These are phyloP conservation scores for Onygenales sp. DNA, from an alignment of 2,329 filamentous ascomycete genomes.

Conservation along the genomic window DNA sequence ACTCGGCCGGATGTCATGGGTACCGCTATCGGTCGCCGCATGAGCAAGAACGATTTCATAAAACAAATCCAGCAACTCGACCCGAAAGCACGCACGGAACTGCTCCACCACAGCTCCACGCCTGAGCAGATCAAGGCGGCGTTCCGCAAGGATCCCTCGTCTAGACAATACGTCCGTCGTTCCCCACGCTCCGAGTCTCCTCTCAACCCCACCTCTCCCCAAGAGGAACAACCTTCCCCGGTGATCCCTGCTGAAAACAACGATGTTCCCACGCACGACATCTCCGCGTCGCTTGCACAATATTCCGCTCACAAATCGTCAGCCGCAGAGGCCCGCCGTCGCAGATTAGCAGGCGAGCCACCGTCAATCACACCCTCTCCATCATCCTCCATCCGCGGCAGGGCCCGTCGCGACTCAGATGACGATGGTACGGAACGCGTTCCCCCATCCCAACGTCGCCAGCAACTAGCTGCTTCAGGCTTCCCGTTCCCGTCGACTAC, in stretches of 20 bases:
- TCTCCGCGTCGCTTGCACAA: conserved; percentile 28
- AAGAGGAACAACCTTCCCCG: conserved; percentile 16
- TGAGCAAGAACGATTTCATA: conserved; percentile 58
- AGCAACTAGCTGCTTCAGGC: conserved; percentile 2
- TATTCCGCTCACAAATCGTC: conserved; percentile 22
- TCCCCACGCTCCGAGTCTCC: background rate
- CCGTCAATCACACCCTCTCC: conserved; percentile 12
- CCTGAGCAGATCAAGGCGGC: conserved; percentile 30
- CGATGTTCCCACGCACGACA: conserved; percentile 23
- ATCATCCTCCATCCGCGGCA: conserved; percentile 5
- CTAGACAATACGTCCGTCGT: background rate
- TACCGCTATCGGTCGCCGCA: conserved; percentile 44
- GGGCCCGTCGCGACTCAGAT: conserved; percentile 25
- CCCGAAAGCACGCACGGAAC: conserved; percentile 45
- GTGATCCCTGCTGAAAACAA: conserved; percentile 16
- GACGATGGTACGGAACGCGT: conserved; percentile 35
- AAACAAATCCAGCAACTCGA: conserved; percentile 52
- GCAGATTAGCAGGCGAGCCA: conserved; percentile 20
- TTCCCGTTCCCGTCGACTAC: background rate
- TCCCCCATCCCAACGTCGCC: conserved; percentile 23
- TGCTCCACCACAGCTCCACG: conserved; percentile 33
- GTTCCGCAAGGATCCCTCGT: conserved; percentile 18
- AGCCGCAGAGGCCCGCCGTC: conserved; percentile 31
- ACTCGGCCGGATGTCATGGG: conserved; percentile 29
- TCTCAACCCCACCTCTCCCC: conserved; percentile 3